Percentiles rank a stretch among this genome's conserved stretches.
Conservation (phyloP, 257 asterid species). For the Jasminum sambac region DNA sequence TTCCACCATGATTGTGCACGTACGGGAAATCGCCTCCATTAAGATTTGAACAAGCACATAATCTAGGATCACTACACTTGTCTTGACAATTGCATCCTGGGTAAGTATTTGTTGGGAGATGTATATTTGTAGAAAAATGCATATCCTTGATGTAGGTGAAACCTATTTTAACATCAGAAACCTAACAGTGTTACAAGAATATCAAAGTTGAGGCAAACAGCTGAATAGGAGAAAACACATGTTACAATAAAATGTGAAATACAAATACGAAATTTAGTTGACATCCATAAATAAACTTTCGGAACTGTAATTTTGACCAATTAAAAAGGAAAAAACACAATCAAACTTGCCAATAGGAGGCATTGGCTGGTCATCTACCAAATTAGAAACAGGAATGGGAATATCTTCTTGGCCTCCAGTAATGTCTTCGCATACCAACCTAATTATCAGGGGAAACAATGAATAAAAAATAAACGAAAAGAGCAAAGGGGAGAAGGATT, state of each 20-base stretch:
- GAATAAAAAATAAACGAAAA: too few species aligned
- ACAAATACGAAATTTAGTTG: too few species aligned
- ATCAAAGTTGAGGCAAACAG: background rate
- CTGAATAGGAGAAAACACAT: too few species aligned
- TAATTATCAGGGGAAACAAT: slow-evolving; percentile 23
- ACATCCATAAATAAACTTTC: too few species aligned
- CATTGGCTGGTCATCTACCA: slow-evolving; percentile 79
- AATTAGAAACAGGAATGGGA: slow-evolving; percentile 83
- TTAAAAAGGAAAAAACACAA: background rate
- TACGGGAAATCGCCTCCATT: slow-evolving; percentile 90
- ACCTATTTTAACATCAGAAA: slow-evolving; percentile 39
- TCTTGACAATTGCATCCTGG: slow-evolving; percentile 68
- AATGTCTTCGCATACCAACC: slow-evolving; percentile 79
- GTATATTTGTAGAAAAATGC: slow-evolving; percentile 46
- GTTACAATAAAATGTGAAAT: too few species aligned
- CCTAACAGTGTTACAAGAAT: background rate
- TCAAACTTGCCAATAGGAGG: slow-evolving; percentile 55
- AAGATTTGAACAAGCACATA: slow-evolving; percentile 74
- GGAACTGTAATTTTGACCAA: too few species aligned
- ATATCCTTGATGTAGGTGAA: slow-evolving; percentile 54
- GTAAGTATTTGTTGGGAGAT: slow-evolving; percentile 43
- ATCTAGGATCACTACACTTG: slow-evolving; percentile 54
- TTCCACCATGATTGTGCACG: slow-evolving; percentile 67
- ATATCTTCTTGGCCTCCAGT: slow-evolving; percentile 65
- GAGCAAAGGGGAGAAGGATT: too few species aligned